phyloP scores from a whole-genome alignment of 2,329 filamentous ascomycete genomes.

The Coniosporium tulheliwenetii region DNA sequence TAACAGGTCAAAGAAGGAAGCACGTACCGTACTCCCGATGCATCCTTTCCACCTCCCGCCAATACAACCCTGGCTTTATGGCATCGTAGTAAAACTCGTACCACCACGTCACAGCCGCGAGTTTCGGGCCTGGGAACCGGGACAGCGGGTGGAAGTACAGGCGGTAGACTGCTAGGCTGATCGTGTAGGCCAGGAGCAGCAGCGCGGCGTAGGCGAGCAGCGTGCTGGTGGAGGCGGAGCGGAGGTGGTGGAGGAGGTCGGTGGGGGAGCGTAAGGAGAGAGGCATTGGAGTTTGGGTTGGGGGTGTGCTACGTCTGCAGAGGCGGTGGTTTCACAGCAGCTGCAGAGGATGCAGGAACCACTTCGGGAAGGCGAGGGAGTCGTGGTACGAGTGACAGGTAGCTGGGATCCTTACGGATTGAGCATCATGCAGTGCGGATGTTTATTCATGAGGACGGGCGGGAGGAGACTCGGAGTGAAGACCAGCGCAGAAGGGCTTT shows the following conservation, averaged over 20 bases:
- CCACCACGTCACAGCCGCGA: constrained; percentile 16
- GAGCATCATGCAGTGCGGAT: no score
- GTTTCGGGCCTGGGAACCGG: constrained; percentile 15
- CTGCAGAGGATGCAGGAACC: no score
- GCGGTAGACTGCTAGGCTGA: constrained; percentile 11
- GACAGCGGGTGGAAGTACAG: constrained; percentile 18
- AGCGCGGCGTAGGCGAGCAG: background rate
- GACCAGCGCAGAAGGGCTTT: no score
- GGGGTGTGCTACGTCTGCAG: no score
- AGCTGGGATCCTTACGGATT: no score
- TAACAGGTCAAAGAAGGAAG: background rate
- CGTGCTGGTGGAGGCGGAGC: constrained; percentile 1
- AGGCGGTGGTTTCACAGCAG: no score
- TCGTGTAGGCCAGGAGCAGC: constrained; percentile 3
- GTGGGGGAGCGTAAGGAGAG: no score
- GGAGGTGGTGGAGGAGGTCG: constrained; percentile 1
- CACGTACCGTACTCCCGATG: constrained; percentile 18
- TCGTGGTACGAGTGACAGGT: no score
- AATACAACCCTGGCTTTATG: constrained; percentile 14
- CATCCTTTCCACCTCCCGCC: constrained; percentile 17
- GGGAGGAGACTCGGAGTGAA: no score
- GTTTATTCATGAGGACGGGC: no score
- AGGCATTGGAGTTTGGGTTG: no score
- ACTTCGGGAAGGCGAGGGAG: no score
- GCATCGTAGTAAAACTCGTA: constrained; percentile 23